Evolutionary conservation across 768 basidiomycete genomes (phyloP), one percentile per base, ranked within the genome.

Genomic region (Strobilomyces confusus): DNA sequence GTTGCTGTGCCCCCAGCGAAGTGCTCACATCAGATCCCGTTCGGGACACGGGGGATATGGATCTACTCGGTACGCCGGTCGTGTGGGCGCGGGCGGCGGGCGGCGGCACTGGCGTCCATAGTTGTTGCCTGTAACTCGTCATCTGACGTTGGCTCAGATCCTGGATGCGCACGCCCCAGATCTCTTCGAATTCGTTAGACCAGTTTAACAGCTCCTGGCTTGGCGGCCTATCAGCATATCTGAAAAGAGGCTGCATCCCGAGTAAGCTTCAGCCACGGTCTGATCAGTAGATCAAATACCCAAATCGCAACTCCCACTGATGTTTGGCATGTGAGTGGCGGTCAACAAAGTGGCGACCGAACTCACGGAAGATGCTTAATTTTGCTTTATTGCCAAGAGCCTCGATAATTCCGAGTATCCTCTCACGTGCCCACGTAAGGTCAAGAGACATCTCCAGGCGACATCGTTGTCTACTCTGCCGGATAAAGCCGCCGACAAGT

Each of bases 161-260:
- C 25, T 73, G 71, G 25, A 83, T 76, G 52, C 76, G 76, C 50
- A 83, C 79, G 20, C 87, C 87, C 79, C 81, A 86, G 19, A 79
- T 66, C 53, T 83, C 83, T 63, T 85, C 82, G 50, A 86, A 86
- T 40, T 84, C 80, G 34, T 72, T 70, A 47, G 76, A 79, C 86
- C 82, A 86, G 34, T 68, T 71, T n/a, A 77, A 73, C 55, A 88
- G 63, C 51, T 74, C 74, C 23, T 75, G 70, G 54, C 81, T 54
- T 19, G 63, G 81, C 53, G 85, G 80, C 25, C 77, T 72, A 53
- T 79, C 76, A 52, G 76, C 78, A 62, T 87, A 86, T 64, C 82
- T 85, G 69, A 84, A 78, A 54, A 86, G 77, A 15, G 84, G 75
- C 87, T 88, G 52, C n/a, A 45, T 23, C n/a, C 62, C 48, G 47